phyloP scores from a whole-genome alignment of 257 asterid species.

The Capsicum baccatum region DNA sequence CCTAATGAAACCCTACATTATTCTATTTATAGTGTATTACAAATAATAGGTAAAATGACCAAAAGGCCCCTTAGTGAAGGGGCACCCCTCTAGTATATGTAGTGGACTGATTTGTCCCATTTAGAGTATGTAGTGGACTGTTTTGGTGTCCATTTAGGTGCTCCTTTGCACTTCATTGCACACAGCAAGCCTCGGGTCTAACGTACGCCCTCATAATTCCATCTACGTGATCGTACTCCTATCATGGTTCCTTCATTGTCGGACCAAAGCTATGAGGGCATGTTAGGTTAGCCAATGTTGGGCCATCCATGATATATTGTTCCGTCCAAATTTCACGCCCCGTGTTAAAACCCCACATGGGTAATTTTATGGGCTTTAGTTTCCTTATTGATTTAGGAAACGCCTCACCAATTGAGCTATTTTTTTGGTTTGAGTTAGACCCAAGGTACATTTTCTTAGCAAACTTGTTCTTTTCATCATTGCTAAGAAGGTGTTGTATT shows the following conservation, averaged over 20 bases:
- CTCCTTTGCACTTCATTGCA: no score
- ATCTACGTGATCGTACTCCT: no score
- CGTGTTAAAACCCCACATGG: not conserved
- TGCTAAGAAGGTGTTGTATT: not conserved
- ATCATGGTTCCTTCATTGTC: constrained; percentile 1
- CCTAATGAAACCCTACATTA: no score
- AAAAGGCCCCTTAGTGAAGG: no score
- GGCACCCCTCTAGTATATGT: no score
- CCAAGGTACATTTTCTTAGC: constrained; percentile 16
- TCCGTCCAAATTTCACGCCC: not conserved
- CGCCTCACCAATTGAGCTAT: not conserved
- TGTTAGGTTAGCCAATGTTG: not conserved
- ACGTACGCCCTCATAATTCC: no score
- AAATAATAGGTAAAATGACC: no score
- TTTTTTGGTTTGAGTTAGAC: constrained; percentile 15
- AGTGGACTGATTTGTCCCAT: no score
- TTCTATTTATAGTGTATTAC: no score
- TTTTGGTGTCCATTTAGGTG: no score
- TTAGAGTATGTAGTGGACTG: no score
- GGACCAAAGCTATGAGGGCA: not conserved
- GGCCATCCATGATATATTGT: not conserved
- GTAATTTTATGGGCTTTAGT: constrained; percentile 1
- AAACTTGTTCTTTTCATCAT: not conserved
- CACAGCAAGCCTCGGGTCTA: no score
- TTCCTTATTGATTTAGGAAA: not conserved